These are phyloP conservation scores for Penicillium corylophilum DNA, from an alignment of 2,329 filamentous ascomycete species.

Conservation along the genomic window DNA sequence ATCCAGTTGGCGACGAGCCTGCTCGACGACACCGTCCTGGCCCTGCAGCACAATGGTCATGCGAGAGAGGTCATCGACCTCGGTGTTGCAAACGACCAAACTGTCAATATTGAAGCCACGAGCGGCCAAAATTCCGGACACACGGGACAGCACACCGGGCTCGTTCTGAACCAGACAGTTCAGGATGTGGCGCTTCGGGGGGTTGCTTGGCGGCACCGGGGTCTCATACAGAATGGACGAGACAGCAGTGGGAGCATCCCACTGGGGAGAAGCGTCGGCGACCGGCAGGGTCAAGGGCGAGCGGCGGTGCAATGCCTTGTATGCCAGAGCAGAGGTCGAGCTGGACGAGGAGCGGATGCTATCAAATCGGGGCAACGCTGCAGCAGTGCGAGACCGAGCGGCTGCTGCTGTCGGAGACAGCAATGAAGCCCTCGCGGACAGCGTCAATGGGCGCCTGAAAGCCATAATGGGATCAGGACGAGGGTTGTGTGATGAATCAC, in stretches of 20 bases:
- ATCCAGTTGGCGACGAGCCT: conserved; percentile 91
- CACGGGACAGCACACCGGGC: conserved; percentile 91
- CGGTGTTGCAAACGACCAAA: conserved; percentile 94
- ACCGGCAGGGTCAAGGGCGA: conserved; percentile 80
- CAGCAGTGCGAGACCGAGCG: conserved; percentile 29
- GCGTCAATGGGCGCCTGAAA: conserved; percentile 40
- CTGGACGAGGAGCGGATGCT: conserved; percentile 42
- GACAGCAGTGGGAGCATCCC: conserved; percentile 86
- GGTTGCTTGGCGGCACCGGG: conserved; percentile 75
- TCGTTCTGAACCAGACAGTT: conserved; percentile 99
- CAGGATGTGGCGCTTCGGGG: conserved; percentile 90
- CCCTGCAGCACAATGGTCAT: conserved; percentile 99
- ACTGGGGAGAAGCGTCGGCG: conserved; percentile 74
- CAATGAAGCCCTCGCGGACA: conserved; percentile 33
- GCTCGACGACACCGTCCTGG: conserved; percentile 95
- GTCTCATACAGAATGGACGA: conserved; percentile 99
- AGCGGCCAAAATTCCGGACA: conserved; percentile 93
- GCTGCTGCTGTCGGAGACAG: conserved; percentile 24
- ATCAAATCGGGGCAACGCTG: conserved; percentile 32
- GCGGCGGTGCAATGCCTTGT: conserved; percentile 93
- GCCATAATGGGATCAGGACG: conserved; percentile 33
- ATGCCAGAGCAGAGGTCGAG: conserved; percentile 91
- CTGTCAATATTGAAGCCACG: conserved; percentile 99
- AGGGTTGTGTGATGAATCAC: conserved; percentile 27
- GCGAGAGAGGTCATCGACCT: conserved; percentile 92